These are phyloP conservation scores for Colletotrichum salicis DNA, from an alignment of 2,329 filamentous ascomycete genomes.

Conservation along the genomic window DNA sequence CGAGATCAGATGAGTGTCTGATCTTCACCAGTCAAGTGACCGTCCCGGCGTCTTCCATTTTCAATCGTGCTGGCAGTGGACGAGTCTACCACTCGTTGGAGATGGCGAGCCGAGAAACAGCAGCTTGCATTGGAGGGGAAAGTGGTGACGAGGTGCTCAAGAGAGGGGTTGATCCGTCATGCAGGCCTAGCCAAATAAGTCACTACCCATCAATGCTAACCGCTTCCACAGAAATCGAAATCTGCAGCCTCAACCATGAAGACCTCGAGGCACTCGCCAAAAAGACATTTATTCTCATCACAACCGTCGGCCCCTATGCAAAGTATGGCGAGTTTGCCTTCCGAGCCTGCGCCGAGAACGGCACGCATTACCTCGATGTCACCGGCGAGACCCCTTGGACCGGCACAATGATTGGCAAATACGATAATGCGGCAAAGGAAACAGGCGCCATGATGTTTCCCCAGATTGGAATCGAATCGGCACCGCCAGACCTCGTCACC, in stretches of 20 bases:
- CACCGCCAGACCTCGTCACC: constrained; percentile 68
- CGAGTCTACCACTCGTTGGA: not conserved
- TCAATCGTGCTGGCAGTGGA: not conserved
- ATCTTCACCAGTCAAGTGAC: not conserved
- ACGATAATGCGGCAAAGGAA: constrained; percentile 62
- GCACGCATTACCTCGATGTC: constrained; percentile 73
- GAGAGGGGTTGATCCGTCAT: constrained; percentile 4
- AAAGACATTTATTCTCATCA: constrained; percentile 67
- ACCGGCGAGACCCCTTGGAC: constrained; percentile 71
- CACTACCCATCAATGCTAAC: constrained; percentile 4
- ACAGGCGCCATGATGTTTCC: constrained; percentile 70
- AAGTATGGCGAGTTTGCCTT: constrained; percentile 68
- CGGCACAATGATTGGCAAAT: constrained; percentile 68
- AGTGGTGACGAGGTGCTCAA: not conserved
- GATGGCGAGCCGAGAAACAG: not conserved
- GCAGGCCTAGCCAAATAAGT: constrained; percentile 2
- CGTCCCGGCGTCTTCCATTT: not conserved
- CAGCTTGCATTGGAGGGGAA: not conserved
- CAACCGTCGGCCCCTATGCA: constrained; percentile 69
- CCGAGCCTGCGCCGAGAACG: constrained; percentile 69
- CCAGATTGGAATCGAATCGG: constrained; percentile 71
- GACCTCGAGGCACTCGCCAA: constrained; percentile 61
- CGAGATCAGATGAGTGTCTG: constrained; percentile 15
- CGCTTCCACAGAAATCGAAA: constrained; percentile 59
- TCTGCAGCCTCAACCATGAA: constrained; percentile 57